Conservation (phyloP, 169 alveolate genomes). For the Cyclospora cayetanensis region DNA sequence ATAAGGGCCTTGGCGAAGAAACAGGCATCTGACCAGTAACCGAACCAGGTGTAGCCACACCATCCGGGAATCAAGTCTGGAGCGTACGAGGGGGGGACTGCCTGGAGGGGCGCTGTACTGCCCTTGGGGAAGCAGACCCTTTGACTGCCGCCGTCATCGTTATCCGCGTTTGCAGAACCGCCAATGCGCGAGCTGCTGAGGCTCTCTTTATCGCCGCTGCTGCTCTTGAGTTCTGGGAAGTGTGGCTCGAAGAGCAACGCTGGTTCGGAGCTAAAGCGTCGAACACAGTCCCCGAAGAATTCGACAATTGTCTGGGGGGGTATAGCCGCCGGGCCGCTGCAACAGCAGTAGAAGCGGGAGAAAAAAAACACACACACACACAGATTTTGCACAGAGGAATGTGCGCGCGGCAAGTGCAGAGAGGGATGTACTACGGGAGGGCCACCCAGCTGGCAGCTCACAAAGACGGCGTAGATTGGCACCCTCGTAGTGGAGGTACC, state of each 20-base stretch:
- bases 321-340: constrained; percentile 77
- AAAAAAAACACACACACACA: no score
- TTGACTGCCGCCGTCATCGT: constrained; percentile 45
- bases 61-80: constrained; percentile 71
- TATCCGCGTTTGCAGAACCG: not conserved
- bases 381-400: no score
- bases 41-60: constrained; percentile 79
- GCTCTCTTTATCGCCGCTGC: constrained; percentile 22
- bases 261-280: constrained; percentile 65
- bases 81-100: constrained; percentile 16
- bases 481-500: not conserved
- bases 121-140: not conserved
- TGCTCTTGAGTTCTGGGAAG: not conserved
- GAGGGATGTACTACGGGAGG: no score
- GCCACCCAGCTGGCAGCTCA: no score
- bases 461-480: no score
- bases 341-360: not conserved
- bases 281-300: constrained; percentile 73
- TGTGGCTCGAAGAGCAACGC: constrained; percentile 76
- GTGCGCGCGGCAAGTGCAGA: no score
- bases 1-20: constrained; percentile 82
- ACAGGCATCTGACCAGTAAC: constrained; percentile 74
- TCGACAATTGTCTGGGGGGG: constrained; percentile 79
- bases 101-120: not conserved
- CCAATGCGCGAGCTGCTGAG: not conserved